Conservation (phyloP, 2,329 filamentous ascomycete genomes). For the Madurella fahalii region DNA sequence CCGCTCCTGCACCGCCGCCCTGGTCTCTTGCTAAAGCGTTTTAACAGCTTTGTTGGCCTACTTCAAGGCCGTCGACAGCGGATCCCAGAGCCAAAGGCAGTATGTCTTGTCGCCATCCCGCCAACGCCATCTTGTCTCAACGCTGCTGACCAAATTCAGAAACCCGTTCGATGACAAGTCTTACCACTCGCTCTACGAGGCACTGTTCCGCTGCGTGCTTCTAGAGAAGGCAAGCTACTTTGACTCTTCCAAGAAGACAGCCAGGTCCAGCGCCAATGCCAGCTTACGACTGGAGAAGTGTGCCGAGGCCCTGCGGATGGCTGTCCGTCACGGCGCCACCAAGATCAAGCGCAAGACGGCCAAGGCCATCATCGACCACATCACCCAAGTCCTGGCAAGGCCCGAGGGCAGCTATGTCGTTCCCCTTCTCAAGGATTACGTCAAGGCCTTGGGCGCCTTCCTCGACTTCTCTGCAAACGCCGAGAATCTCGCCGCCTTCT, state of each 20-base stretch:
- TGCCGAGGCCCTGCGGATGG: constrained; percentile 66
- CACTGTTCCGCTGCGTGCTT: constrained; percentile 66
- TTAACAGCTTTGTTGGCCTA: constrained; percentile 21
- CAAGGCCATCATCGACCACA: constrained; percentile 74
- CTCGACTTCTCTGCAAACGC: constrained; percentile 71
- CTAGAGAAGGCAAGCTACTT: constrained; percentile 64
- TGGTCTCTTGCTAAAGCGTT: neutral
- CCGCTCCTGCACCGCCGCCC: neutral
- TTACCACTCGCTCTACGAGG: constrained; percentile 79
- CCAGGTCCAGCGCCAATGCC: constrained; percentile 35
- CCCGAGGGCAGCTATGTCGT: constrained; percentile 60
- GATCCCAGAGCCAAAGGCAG: constrained; percentile 19
- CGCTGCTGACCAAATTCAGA: constrained; percentile 1
- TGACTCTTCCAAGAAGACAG: constrained; percentile 41
- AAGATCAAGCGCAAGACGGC: constrained; percentile 73
- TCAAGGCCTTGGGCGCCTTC: constrained; percentile 67
- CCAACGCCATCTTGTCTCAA: neutral
- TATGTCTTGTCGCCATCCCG: neutral
- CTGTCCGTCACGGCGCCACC: constrained; percentile 64
- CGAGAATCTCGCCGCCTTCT: constrained; percentile 64
- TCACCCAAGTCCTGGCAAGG: constrained; percentile 67
- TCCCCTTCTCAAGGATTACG: constrained; percentile 70
- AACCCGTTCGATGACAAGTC: constrained; percentile 62
- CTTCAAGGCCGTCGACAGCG: constrained; percentile 22
- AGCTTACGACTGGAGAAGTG: constrained; percentile 61